Evolutionary conservation across 2,329 filamentous ascomycete species (phyloP), one percentile per base, ranked within the genome.

Genomic region (Penicillium sp.): DNA sequence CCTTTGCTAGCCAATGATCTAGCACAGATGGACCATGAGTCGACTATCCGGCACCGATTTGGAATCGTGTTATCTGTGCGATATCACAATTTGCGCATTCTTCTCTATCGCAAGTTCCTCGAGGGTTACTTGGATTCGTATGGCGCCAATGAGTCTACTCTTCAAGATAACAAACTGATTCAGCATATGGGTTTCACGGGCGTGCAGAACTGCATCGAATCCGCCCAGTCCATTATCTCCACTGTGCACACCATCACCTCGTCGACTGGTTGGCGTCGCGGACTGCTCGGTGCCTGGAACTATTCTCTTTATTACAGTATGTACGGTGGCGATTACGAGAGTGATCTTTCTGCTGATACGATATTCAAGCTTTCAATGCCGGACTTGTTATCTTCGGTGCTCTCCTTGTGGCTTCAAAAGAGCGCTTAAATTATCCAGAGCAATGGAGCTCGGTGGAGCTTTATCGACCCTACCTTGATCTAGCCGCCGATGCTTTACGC

Each of bases 1-100:
- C 33, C 59, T 52, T 4, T 59, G 36, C 16, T 49, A 29, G 28
- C 21, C n/a, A 48, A 57, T 28, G 45, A 48, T 31, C 10, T 53
- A 18, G 51, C 42, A 29, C 42, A 57, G 7, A 38, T 57, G 51
- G 48, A 57, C 23, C 36, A 42, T 10, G 47, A 44, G 29, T 54
- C 51, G 5, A 54, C 29, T 15, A 49, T 47, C 13, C 44, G 52
- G 4, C 45, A 36, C 45, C 36, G 52, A 58, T 72, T 78, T 38
- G 68, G 70, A 4, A 65, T 79, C 7, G 74, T 81, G 5, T 65
- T 79, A 0, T 71, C 70, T 0, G 56, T 77, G 13, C 69, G 76
- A n/a, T 74, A 74, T 52, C 66, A 70, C 28, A 76, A 77, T 49
- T 55, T 74, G 4, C 70, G 70, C 3, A 69, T 77, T 5, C 67